Evolutionary conservation across 2,329 filamentous ascomycete genomes (phyloP).

Genomic region (Colletotrichum caudatum): DNA sequence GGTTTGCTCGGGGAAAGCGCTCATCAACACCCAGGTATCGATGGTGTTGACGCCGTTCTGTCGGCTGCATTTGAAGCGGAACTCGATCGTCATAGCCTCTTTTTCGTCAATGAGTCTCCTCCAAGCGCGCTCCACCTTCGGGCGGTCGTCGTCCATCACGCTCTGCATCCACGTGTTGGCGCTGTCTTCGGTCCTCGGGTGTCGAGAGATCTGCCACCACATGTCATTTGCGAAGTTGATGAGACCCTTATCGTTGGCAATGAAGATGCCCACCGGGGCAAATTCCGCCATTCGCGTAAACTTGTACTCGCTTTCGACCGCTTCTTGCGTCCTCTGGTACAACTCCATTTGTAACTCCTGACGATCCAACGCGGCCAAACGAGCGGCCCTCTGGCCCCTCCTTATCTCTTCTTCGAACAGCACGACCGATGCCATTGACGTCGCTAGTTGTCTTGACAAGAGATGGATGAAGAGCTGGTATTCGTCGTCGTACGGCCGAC

Average conservation of each 20-base stretch:
- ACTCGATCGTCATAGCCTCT: constrained; percentile 76
- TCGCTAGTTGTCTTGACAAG: constrained; percentile 80
- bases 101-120: constrained; percentile 70
- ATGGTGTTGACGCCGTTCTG: constrained; percentile 69
- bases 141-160: constrained; percentile 74
- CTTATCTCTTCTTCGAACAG: constrained; percentile 87
- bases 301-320: constrained; percentile 77
- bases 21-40: constrained; percentile 83
- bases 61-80: constrained; percentile 79
- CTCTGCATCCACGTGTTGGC: constrained; percentile 79
- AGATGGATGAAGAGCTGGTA: constrained; percentile 83
- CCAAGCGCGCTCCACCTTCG: constrained; percentile 72
- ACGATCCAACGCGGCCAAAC: constrained; percentile 79
- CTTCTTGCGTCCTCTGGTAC: constrained; percentile 71
- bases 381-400: constrained; percentile 78
- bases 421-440: constrained; percentile 83
- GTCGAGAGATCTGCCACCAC: constrained; percentile 78
- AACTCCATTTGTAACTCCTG: constrained; percentile 83
- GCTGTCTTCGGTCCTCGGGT: constrained; percentile 68
- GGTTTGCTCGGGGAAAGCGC: constrained; percentile 79
- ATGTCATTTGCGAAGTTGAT: constrained; percentile 87
- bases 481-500: constrained; percentile 83
- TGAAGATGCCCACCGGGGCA: constrained; percentile 86
- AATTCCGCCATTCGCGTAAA: constrained; percentile 89
- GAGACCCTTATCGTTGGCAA: constrained; percentile 76